A percentile compares a stretch with the other conserved stretches of the same genome.
These are phyloP conservation scores for Mrakia blollopis DNA, from an alignment of 768 basidiomycete species.

Conservation along the genomic window DNA sequence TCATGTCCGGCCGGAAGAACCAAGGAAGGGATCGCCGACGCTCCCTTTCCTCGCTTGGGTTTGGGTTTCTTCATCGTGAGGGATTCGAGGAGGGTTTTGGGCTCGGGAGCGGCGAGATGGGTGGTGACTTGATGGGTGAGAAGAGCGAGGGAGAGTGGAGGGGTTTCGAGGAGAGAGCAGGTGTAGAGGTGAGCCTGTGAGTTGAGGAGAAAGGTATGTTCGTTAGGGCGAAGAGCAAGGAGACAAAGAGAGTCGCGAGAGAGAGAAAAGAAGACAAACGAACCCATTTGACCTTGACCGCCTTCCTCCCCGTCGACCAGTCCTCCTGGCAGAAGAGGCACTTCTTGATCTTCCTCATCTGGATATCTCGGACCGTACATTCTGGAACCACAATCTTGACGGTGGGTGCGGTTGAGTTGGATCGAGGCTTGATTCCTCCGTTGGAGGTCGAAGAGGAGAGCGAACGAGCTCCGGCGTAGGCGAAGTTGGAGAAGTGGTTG, in stretches of 20 bases:
- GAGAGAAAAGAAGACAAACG: background rate
- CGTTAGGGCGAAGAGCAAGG: background rate
- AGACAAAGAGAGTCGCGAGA: background rate
- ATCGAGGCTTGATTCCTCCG: background rate
- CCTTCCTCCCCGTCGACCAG: slow-evolving; percentile 15
- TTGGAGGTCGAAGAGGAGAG: background rate
- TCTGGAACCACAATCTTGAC: background rate
- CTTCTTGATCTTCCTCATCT: slow-evolving; percentile 17
- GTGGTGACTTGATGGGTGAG: background rate
- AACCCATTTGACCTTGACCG: slow-evolving; percentile 16
- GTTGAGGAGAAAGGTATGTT: too few species aligned
- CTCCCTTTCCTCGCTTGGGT: background rate
- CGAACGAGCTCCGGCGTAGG: slow-evolving; percentile 3
- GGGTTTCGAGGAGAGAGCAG: background rate
- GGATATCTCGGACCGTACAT: slow-evolving; percentile 9
- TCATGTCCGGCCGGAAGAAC: background rate
- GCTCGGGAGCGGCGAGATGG: slow-evolving; percentile 1
- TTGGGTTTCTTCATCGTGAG: slow-evolving; percentile 19
- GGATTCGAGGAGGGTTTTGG: slow-evolving; percentile 18
- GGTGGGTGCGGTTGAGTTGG: too few species aligned
- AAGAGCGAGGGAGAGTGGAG: background rate
- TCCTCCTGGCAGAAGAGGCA: slow-evolving; percentile 16
- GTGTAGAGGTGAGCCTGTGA: slow-evolving; percentile 8
- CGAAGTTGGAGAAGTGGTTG: slow-evolving; percentile 10
- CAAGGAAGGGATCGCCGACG: background rate